phyloP scores from a whole-genome alignment of 1,284 basidiomycete species.

The Phlebopus sp. region DNA sequence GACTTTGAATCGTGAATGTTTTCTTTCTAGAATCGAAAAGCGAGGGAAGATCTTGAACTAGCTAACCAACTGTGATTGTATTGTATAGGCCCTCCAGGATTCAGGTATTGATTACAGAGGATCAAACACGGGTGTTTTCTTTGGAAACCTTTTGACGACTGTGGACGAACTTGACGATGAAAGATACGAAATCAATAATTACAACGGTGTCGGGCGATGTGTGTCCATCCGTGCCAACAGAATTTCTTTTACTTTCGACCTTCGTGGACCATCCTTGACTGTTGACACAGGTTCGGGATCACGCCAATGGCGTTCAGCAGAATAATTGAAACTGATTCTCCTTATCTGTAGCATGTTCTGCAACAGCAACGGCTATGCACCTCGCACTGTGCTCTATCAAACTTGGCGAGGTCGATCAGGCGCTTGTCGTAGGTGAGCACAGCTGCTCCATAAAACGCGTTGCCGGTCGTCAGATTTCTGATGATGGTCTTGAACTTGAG shows the following conservation, averaged over 20 bases:
- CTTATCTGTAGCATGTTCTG: conserved; percentile 37
- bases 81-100: conserved; percentile 27
- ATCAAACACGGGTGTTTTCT: conserved; percentile 33
- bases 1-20: no score
- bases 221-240: conserved; percentile 40
- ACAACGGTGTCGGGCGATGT: conserved; percentile 26
- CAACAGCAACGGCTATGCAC: conserved; percentile 44
- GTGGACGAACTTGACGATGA: conserved; percentile 28
- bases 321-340: background rate
- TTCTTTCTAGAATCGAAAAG: background rate
- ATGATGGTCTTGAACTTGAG: conserved; percentile 9
- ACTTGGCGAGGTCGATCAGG: conserved; percentile 47
- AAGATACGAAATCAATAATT: conserved; percentile 25
- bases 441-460: background rate
- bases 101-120: conserved; percentile 34
- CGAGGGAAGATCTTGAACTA: background rate
- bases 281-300: conserved; percentile 41
- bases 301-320: background rate
- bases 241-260: conserved; percentile 48
- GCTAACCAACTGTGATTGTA: background rate
- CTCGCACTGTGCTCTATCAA: conserved; percentile 45
- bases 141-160: conserved; percentile 28
- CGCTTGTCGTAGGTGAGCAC: conserved; percentile 37
- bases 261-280: conserved; percentile 45
- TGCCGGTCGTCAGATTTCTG: background rate